Evolutionary conservation across 2,329 filamentous ascomycete genomes (phyloP), one percentile per base, ranked within the genome.

Genomic region (Chlorencoelia australis): DNA sequence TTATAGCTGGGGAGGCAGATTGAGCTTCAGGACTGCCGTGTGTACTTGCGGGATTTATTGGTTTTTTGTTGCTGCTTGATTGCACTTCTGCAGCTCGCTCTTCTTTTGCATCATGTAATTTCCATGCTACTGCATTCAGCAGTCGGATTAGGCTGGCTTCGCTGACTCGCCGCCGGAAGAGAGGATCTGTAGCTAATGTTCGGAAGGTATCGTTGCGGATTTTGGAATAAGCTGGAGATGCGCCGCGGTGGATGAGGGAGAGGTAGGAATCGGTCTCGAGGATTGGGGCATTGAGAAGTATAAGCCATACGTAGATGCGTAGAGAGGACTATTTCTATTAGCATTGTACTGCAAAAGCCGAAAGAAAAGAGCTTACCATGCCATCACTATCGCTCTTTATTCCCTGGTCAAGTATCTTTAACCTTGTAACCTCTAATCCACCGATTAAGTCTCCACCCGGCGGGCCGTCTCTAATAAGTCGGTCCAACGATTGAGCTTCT

Each of bases 181-280:
- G 75, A n/a, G 89, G 88, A 54, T 98, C 91, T 34, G 89, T 95
- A 20, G 91, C 91, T 37, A 98, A 69, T 1, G 91, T 98, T 51
- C 91, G 85, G 60, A 96, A 96, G 26, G 91, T 95, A 60, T 98
- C 91, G 62, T 98, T 95, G 58, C 88, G 84, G 56, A 98, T 98
- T 65, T 98, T 98, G 53, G 85, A 78, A 64, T 98, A 94, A 30
- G 87, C 88, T 1, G 89, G 88, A 3, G 89, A 96, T 16, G 89
- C 83, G 44, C 91, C 89, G 45, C 91, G 85, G 55, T 94, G 87
- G 47, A 98, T 82, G 29, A 96, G 80, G 39, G 75, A 73, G 46
- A 96, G 82, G 59, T 98, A 98, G 43, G 81, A 72, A 52, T 94
- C 84, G 40, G 91, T 94, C 29, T 79, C 73, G 45, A 95, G 67